Base-by-base conservation (phyloP, 306 rosid genomes). In the Carpinus viminea region DNA sequence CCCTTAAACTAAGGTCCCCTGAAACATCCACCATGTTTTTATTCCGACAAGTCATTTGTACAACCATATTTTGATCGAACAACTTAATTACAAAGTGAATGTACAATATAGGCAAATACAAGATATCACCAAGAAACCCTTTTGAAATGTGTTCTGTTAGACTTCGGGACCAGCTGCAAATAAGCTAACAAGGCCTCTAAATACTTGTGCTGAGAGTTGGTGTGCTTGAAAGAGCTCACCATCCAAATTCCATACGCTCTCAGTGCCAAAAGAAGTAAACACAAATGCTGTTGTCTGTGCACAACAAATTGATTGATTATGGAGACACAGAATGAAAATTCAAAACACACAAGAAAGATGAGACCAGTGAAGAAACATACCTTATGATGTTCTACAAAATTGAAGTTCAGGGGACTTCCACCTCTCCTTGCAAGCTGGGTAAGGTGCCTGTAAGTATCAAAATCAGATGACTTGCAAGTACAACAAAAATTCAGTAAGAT, bases 171-270 rank as follows among this genome's bases (percentile, higher is more conserved):
- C 98, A 60, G 93, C 66, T 55, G 98, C 97, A 74, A 95, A 95
- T 70, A 92, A 79, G 89, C 85, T 86, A 53, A 95, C 78, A 47
- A 95, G 98, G 78, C 98, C 97, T 31, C 89, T 87, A 53, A 90
- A 85, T 53, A 95, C 98, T 87, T 92, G 98, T 2, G 98, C 97
- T 12, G 98, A 95, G 43, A 95, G 90, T 74, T 95, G 89, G 77
- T 95, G 98, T 50, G 98, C 98, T 76, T 73, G 86, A 75, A 95
- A 86, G 73, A 82, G 70, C 86, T 95, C 96, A 1, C 98, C 98
- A 21, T 95, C 98, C 80, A 92, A 76, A 85, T 95, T 92, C 98
- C 98, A 95, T 13, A 92, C 84, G 60, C 98, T 88, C 87, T 95
- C 88, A 1, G 82, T 81, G 70, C 98, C 97, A 4, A 71, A 81